Percentiles rank a stretch among this genome's conserved stretches.
Evolutionary conservation across 148 eudicot genomes (phyloP).

Genomic region (Bassia scoparia): DNA sequence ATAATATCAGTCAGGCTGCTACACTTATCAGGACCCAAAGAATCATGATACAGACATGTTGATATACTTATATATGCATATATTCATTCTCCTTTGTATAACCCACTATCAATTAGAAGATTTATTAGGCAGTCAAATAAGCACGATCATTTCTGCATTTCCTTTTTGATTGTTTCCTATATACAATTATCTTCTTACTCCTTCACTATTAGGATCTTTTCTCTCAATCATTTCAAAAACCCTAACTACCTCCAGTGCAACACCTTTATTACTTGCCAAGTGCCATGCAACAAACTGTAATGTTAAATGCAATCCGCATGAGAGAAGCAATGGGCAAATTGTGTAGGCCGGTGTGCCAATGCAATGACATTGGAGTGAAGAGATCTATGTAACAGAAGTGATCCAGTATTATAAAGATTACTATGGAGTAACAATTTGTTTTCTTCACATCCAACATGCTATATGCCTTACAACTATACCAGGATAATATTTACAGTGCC

Average conservation of each 20-base stretch:
- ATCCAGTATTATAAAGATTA: background rate
- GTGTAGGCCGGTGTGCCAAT: background rate
- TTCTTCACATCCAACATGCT: background rate
- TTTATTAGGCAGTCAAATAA: background rate
- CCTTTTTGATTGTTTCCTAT: background rate
- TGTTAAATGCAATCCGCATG: background rate
- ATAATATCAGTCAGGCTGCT: background rate
- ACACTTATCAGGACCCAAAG: background rate
- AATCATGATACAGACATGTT: background rate
- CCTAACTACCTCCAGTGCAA: background rate
- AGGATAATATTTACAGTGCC: background rate
- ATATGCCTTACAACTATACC: no score
- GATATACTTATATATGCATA: no score
- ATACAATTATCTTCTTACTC: background rate
- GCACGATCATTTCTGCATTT: background rate
- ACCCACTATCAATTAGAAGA: background rate
- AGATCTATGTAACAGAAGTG: background rate
- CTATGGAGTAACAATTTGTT: background rate
- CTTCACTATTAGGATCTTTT: background rate
- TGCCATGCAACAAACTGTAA: background rate
- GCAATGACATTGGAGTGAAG: background rate
- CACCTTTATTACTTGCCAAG: background rate
- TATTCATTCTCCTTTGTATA: background rate
- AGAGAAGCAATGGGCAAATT: background rate
- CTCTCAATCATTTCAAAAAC: background rate